phyloP scores from a whole-genome alignment of 73 alveolate genomes.

The Halteria grandinella region DNA sequence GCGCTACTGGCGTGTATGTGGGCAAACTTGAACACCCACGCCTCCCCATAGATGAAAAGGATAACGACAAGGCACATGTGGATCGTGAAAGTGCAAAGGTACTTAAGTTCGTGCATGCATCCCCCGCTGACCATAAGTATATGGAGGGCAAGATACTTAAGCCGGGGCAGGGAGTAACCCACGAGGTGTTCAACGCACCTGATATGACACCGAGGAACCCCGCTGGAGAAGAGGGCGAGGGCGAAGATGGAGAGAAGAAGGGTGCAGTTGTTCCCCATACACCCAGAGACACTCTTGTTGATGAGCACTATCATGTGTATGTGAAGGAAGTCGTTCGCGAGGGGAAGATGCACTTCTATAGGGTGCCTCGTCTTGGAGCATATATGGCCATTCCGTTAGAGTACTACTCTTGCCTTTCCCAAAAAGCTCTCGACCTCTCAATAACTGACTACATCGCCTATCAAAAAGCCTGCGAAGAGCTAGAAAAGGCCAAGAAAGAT shows the following conservation, averaged over 20 bases:
- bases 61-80: conserved; percentile 93
- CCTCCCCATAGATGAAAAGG: conserved; percentile 78
- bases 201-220: conserved; percentile 64
- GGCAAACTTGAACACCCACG: conserved; percentile 81
- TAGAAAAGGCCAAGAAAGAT: conserved; percentile 75
- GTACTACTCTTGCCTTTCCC: conserved; percentile 81
- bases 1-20: conserved; percentile 94
- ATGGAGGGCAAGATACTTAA: conserved; percentile 75
- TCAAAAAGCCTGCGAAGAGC: conserved; percentile 70
- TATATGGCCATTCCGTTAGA: conserved; percentile 89
- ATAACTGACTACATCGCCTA: conserved; percentile 76
- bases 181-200: conserved; percentile 72
- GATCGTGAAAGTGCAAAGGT: conserved; percentile 81
- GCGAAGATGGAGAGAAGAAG: conserved; percentile 62
- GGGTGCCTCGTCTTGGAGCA: conserved; percentile 94
- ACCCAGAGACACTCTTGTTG: conserved; percentile 54
- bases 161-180: conserved; percentile 85
- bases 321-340: conserved; percentile 91
- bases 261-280: neutral
- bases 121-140: conserved; percentile 65
- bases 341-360: conserved; percentile 85
- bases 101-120: conserved; percentile 82
- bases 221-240: conserved; percentile 61
- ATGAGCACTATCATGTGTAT: conserved; percentile 58
- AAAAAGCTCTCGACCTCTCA: conserved; percentile 86